phyloP scores from a whole-genome alignment of 345 rosid genomes.

The Leavenworthia alabamica region DNA sequence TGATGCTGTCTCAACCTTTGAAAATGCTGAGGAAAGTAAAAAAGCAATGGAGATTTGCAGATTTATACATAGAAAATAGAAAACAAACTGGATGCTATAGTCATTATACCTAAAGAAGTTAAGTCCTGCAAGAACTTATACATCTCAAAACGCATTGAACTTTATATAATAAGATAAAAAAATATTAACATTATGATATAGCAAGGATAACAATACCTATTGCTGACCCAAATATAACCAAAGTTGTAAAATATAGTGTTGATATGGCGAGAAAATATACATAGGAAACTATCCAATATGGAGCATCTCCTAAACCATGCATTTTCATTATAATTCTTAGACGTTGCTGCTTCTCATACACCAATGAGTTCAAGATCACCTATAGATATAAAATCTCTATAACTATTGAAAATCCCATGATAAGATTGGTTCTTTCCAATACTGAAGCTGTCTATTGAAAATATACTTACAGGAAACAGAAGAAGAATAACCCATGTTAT shows the following conservation, averaged over 20 bases:
- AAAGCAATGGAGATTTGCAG: slow-evolving; percentile 79
- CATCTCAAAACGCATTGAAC: not conserved
- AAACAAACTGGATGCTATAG: slow-evolving; percentile 62
- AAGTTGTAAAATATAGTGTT: slow-evolving; percentile 49
- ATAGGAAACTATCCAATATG: slow-evolving; percentile 83
- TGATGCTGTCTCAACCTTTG: slow-evolving; percentile 78
- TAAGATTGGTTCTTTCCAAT: not conserved
- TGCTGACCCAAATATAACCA: slow-evolving; percentile 65
- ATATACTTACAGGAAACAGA: slow-evolving; percentile 66
- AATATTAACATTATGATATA: not conserved
- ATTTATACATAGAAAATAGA: slow-evolving; percentile 68
- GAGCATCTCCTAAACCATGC: slow-evolving; percentile 96
- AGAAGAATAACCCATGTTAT: slow-evolving; percentile 43
- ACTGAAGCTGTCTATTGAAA: not conserved
- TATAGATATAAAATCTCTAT: slow-evolving; percentile 15
- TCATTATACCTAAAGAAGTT: slow-evolving; percentile 67
- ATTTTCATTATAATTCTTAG: slow-evolving; percentile 91
- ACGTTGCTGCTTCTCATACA: slow-evolving; percentile 76
- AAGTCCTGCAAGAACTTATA: slow-evolving; percentile 50
- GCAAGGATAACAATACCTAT: slow-evolving; percentile 40
- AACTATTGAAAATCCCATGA: not conserved
- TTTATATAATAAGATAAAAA: not conserved
- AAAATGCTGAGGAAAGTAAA: slow-evolving; percentile 56
- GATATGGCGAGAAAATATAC: slow-evolving; percentile 69
- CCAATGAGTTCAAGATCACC: slow-evolving; percentile 65